Conservation (phyloP, 192 early-diverging fungal species). For the Funneliformis mosseae region DNA sequence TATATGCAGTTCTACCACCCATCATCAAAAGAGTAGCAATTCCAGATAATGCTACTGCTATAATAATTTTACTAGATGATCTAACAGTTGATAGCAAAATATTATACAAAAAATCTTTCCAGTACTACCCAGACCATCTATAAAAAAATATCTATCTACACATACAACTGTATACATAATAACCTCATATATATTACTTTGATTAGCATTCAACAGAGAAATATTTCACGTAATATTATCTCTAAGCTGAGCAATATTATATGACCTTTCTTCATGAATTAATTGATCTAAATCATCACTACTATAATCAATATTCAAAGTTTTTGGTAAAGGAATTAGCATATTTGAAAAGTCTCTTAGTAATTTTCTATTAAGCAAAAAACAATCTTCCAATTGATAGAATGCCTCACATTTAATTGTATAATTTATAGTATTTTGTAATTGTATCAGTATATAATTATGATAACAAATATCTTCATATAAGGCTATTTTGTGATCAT, state of each 20-base stretch:
- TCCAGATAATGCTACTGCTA: conserved; percentile 41
- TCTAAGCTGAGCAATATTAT: too few species aligned
- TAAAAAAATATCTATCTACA: too few species aligned
- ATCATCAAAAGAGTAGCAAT: conserved; percentile 41
- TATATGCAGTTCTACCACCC: too few species aligned
- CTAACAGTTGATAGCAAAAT: conserved; percentile 22
- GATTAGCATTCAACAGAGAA: too few species aligned
- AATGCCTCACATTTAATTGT: neutral
- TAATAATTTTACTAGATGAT: conserved; percentile 13
- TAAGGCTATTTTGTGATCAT: neutral
- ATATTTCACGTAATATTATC: too few species aligned
- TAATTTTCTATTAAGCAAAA: conserved; percentile 24
- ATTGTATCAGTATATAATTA: neutral
- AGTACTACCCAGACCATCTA: too few species aligned
- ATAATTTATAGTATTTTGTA: neutral
- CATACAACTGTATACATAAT: too few species aligned
- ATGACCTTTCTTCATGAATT: neutral
- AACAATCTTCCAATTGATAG: neutral
- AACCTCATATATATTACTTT: too few species aligned
- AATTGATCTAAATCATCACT: neutral
- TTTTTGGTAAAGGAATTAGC: conserved; percentile 1
- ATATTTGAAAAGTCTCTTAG: conserved; percentile 24
- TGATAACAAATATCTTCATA: conserved; percentile 31
- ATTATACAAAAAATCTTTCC: conserved; percentile 35
- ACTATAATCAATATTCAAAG: neutral